phyloP scores from a whole-genome alignment of 352 stramenopile genomes.

The Globisporangium heterothallicum region DNA sequence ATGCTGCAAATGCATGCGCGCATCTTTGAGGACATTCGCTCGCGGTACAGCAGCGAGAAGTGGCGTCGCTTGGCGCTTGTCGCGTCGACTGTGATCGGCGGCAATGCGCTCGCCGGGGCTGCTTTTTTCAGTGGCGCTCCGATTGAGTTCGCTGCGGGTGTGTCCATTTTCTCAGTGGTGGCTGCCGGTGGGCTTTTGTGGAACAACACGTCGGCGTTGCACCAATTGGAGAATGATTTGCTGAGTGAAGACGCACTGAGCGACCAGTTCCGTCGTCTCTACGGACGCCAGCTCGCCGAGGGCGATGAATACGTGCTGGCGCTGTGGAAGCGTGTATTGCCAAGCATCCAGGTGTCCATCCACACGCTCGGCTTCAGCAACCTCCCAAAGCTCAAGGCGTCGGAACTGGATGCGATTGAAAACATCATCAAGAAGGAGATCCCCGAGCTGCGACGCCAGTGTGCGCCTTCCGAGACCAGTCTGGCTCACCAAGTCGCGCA shows the following conservation, averaged over 20 bases:
- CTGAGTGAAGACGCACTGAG: slow-evolving; percentile 84
- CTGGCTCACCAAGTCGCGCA: slow-evolving; percentile 84
- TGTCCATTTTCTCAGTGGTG: slow-evolving; percentile 75
- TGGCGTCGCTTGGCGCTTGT: slow-evolving; percentile 73
- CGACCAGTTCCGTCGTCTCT: slow-evolving; percentile 90
- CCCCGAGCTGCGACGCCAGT: slow-evolving; percentile 82
- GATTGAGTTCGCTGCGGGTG: slow-evolving; percentile 75
- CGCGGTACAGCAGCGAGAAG: slow-evolving; percentile 74
- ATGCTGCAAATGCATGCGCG: slow-evolving; percentile 95
- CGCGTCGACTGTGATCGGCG: slow-evolving; percentile 52
- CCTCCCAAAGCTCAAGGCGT: slow-evolving; percentile 81
- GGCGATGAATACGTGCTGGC: slow-evolving; percentile 96
- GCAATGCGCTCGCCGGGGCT: slow-evolving; percentile 68
- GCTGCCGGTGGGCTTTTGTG: slow-evolving; percentile 84
- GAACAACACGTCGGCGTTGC: slow-evolving; percentile 85
- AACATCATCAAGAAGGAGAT: slow-evolving; percentile 88
- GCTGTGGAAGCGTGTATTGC: slow-evolving; percentile 90
- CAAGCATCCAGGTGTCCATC: slow-evolving; percentile 77
- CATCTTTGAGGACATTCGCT: slow-evolving; percentile 77
- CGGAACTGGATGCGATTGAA: slow-evolving; percentile 84
- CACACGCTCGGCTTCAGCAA: slow-evolving; percentile 80
- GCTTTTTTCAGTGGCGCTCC: slow-evolving; percentile 74
- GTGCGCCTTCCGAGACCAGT: slow-evolving; percentile 70
- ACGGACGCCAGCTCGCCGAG: slow-evolving; percentile 94
- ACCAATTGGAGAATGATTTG: slow-evolving; percentile 85